Conservation (phyloP, 495 filamentous ascomycete genomes). For the Cenococcum geophilum region DNA sequence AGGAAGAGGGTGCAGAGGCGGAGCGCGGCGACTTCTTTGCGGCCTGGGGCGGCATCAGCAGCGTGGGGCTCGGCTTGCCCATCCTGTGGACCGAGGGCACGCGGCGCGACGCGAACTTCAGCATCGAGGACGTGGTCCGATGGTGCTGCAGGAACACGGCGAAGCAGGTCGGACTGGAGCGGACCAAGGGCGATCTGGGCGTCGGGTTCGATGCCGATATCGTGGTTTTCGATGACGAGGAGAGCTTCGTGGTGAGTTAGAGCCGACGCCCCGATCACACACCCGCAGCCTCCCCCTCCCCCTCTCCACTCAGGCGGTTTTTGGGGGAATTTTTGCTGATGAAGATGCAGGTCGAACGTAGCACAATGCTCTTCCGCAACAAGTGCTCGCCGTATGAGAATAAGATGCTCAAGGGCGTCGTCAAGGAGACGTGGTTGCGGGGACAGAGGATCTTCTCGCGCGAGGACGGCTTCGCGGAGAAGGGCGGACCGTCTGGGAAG, state of each 20-base stretch:
- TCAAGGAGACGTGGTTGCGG: constrained; percentile 84
- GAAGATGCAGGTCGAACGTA: constrained; percentile 31
- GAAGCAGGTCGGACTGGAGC: constrained; percentile 79
- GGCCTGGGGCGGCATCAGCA: constrained; percentile 94
- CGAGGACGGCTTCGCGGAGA: constrained; percentile 54
- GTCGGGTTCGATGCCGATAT: constrained; percentile 89
- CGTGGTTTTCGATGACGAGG: constrained; percentile 82
- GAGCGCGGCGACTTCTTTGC: constrained; percentile 80
- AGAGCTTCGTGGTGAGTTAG: constrained; percentile 59
- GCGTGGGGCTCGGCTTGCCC: constrained; percentile 83
- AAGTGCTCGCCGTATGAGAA: constrained; percentile 93
- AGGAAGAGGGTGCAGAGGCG: constrained; percentile 33
- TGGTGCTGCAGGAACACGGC: constrained; percentile 87
- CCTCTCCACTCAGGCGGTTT: not conserved
- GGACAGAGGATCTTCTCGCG: constrained; percentile 68
- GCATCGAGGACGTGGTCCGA: constrained; percentile 67
- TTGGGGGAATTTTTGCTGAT: not conserved
- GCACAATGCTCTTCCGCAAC: constrained; percentile 84
- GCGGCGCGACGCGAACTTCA: constrained; percentile 46
- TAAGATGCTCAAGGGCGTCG: constrained; percentile 68
- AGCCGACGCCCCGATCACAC: not conserved
- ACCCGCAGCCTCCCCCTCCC: not conserved
- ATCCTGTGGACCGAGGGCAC: constrained; percentile 80
- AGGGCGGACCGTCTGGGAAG: constrained; percentile 51
- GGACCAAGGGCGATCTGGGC: constrained; percentile 73